These are phyloP conservation scores for Naganishia sp. DNA, from an alignment of 1,284 basidiomycete genomes.

Conservation along the genomic window DNA sequence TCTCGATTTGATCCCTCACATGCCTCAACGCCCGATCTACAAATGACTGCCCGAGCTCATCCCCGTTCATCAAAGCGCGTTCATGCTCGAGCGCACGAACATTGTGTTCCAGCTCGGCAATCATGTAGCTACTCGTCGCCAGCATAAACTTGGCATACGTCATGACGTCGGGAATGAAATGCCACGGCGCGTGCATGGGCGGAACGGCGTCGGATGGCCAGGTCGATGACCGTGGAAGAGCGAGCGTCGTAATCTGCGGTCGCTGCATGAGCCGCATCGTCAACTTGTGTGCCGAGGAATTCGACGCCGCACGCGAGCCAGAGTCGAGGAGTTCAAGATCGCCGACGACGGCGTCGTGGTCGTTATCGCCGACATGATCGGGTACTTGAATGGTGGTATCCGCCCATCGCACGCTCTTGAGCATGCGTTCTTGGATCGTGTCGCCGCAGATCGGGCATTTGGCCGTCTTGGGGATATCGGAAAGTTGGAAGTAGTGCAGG, in stretches of 20 bases:
- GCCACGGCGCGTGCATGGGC: constrained; percentile 80
- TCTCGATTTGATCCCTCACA: constrained; percentile 72
- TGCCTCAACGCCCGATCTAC: constrained; percentile 75
- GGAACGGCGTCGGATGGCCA: constrained; percentile 94
- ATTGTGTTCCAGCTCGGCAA: constrained; percentile 71
- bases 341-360: constrained; percentile 18
- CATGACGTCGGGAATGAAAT: constrained; percentile 91
- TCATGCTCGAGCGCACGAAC: constrained; percentile 72
- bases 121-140: constrained; percentile 81
- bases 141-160: constrained; percentile 93
- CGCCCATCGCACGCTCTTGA: constrained; percentile 77
- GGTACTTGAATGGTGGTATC: constrained; percentile 6
- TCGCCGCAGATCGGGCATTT: constrained; percentile 97
- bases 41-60: constrained; percentile 76
- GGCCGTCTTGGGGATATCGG: constrained; percentile 76
- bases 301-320: constrained; percentile 33
- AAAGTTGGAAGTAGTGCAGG: constrained; percentile 83
- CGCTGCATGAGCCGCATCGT: constrained; percentile 89
- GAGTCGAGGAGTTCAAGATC: constrained; percentile 17
- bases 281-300: constrained; percentile 52
- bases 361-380: background rate
- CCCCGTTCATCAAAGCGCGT: constrained; percentile 62
- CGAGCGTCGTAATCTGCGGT: constrained; percentile 92
- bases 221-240: constrained; percentile 82
- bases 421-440: constrained; percentile 82